Percentiles rank a stretch among this genome's conserved stretches.
Conservation (phyloP, 805 yeast species). For the Kodamaea hsintzibuensis region DNA sequence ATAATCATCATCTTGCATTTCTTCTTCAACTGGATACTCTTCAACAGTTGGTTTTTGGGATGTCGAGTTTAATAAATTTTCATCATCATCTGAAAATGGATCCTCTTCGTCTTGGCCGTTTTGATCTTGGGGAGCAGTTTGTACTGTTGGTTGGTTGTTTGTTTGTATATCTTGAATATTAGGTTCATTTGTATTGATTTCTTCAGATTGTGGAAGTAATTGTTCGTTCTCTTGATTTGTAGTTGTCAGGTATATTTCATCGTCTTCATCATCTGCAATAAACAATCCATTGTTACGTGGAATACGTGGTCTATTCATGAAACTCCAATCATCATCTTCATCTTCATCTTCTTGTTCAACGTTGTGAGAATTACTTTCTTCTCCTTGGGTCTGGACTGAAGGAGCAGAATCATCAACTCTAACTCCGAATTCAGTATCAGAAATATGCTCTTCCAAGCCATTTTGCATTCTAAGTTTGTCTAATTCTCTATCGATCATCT, state of each 20-base stretch:
- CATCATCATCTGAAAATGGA: slow-evolving; percentile 29
- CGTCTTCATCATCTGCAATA: slow-evolving; percentile 16
- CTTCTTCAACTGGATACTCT: slow-evolving; percentile 15
- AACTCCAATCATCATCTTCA: slow-evolving; percentile 33
- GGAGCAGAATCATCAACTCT: not conserved
- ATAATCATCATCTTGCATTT: slow-evolving; percentile 23
- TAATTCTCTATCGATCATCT: slow-evolving; percentile 28
- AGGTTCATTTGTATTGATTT: not conserved
- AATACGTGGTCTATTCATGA: slow-evolving; percentile 22
- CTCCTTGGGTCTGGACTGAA: not conserved
- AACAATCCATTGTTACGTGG: slow-evolving; percentile 14
- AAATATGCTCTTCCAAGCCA: slow-evolving; percentile 10
- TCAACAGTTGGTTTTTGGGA: not conserved
- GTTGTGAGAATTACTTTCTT: not conserved
- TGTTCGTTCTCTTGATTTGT: not conserved
- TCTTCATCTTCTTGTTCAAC: slow-evolving; percentile 14
- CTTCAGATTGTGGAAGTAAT: not conserved
- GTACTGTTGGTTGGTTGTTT: not conserved
- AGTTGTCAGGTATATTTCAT: slow-evolving; percentile 9
- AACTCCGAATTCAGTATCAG: not conserved
- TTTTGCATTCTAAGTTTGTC: slow-evolving; percentile 18
- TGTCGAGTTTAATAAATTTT: not conserved
- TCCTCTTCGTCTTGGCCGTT: slow-evolving; percentile 16
- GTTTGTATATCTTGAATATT: not conserved
- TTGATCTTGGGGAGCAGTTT: not conserved